Percentiles rank a stretch among this genome's conserved stretches.
phyloP scores from a whole-genome alignment of 2,329 filamentous ascomycete genomes.

The Fonsecaea pugnacius region DNA sequence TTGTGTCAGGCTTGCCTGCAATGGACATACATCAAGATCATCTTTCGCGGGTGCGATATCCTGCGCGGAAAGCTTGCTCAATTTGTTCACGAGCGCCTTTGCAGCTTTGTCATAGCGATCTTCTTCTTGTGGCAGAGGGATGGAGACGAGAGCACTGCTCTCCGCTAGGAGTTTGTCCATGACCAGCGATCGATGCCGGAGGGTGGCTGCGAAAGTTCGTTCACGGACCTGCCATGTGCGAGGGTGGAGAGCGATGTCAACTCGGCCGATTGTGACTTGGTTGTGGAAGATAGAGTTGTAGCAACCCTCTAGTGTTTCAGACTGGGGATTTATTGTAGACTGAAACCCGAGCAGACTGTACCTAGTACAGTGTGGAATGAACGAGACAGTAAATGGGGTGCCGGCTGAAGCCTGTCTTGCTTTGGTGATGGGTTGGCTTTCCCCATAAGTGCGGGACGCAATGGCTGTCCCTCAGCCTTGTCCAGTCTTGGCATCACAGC shows the following conservation, averaged over 20 bases:
- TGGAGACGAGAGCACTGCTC: constrained; percentile 23
- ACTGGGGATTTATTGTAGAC: background rate
- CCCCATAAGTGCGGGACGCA: constrained; percentile 1
- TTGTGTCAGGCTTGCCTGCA: constrained; percentile 17
- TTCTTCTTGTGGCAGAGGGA: constrained; percentile 28
- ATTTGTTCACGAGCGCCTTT: constrained; percentile 35
- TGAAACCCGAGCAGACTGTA: background rate
- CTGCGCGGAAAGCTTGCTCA: constrained; percentile 30
- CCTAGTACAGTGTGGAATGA: background rate
- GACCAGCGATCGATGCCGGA: constrained; percentile 3
- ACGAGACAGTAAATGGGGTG: background rate
- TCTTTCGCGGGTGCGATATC: constrained; percentile 22
- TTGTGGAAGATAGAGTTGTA: background rate
- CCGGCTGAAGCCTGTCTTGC: background rate
- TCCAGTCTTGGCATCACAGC: background rate
- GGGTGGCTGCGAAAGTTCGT: background rate
- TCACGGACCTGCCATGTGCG: constrained; percentile 31
- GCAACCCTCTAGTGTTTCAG: background rate
- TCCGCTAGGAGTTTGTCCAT: constrained; percentile 33
- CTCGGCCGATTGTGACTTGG: background rate
- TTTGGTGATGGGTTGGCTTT: background rate
- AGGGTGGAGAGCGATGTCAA: background rate
- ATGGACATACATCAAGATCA: constrained; percentile 44
- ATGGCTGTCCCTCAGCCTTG: background rate
- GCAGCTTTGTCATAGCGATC: constrained; percentile 49